Conservation (phyloP, 2,329 filamentous ascomycete genomes). For the Neofusicoccum laricinum region DNA sequence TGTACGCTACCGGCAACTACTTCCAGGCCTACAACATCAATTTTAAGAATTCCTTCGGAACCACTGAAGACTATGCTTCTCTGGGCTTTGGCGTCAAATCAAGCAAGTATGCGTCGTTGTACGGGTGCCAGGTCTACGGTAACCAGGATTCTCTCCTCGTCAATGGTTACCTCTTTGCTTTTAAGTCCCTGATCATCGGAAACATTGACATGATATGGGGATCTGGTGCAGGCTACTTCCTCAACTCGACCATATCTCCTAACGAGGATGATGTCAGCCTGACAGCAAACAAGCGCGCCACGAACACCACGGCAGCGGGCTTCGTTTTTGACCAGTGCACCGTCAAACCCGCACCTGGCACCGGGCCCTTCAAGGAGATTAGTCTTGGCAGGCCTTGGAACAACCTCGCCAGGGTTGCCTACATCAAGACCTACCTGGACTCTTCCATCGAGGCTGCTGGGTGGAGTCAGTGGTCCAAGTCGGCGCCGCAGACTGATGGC, state of each 20-base stretch:
- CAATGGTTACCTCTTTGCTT: conserved; percentile 39
- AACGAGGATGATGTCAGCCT: conserved; percentile 36
- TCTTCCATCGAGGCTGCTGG: conserved; percentile 57
- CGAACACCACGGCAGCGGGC: conserved; percentile 38
- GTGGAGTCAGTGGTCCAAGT: conserved; percentile 43
- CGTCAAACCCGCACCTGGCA: conserved; percentile 38
- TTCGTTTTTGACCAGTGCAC: conserved; percentile 54
- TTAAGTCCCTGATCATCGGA: conserved; percentile 40
- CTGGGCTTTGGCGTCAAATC: conserved; percentile 47
- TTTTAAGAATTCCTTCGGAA: conserved; percentile 42
- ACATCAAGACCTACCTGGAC: conserved; percentile 49
- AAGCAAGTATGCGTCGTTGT: conserved; percentile 51
- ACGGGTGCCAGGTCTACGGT: conserved; percentile 51
- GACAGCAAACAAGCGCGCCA: conserved; percentile 40
- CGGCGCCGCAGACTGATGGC: conserved; percentile 29
- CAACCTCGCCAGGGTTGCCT: conserved; percentile 45
- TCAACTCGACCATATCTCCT: conserved; percentile 35
- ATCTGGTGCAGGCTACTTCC: conserved; percentile 45
- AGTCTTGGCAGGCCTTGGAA: conserved; percentile 52
- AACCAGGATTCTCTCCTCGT: conserved; percentile 52
- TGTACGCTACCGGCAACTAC: conserved; percentile 44
- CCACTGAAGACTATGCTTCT: conserved; percentile 44
- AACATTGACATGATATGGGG: conserved; percentile 47
- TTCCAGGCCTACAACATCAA: conserved; percentile 61
- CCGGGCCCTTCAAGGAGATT: conserved; percentile 29